Evolutionary conservation across 768 basidiomycete genomes (phyloP), one percentile per base, ranked within the genome.

Genomic region (Strobilomyces dryophilus): DNA sequence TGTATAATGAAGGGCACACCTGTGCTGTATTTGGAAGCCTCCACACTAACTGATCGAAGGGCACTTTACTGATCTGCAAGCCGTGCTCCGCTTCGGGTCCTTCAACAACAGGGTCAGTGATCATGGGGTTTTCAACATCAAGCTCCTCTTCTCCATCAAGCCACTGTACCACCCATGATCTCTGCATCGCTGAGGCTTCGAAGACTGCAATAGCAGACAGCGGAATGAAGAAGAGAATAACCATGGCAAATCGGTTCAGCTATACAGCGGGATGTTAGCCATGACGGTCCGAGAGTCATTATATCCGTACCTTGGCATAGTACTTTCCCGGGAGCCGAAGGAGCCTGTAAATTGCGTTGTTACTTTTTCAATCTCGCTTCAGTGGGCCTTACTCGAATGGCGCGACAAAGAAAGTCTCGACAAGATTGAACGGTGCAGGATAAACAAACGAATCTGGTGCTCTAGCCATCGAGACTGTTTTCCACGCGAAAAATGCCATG

Each of bases 341-440:
- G 35, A 75, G 64, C 55, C 81, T 83, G 54, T 1, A 18, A 24
- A 36, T 46, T 58, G 44, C 37, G 43, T 55, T 51, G 47, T 20
- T 50, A 39, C 9, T 36, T 39, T 15, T 35, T 41, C 10, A 42
- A 40, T 17, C 44, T 48, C 15, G 3, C 3, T 20, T 37, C 10
- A 21, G 20, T 44, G 40, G 8, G 24, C 75, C 89, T 62, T 61
- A 95, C 92, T 95, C 94, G 46, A 92, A 76, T 17, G 95, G 95
- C 2, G 84, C 89, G 52, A 95, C 74, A 27, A 95, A 71, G 64
- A 92, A 66, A 1, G 77, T 73, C 70, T 98, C 95, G 55, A 95
- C 71, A 26, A 97, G 73, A 67, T 95, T 97, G 76, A 95, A 95
- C 1, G 95, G 95, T 0, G 94, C 89, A 31, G 92, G 92, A 67